Evolutionary conservation across 306 rosid genomes (phyloP).

Genomic region (Lathyrus aphaca): DNA sequence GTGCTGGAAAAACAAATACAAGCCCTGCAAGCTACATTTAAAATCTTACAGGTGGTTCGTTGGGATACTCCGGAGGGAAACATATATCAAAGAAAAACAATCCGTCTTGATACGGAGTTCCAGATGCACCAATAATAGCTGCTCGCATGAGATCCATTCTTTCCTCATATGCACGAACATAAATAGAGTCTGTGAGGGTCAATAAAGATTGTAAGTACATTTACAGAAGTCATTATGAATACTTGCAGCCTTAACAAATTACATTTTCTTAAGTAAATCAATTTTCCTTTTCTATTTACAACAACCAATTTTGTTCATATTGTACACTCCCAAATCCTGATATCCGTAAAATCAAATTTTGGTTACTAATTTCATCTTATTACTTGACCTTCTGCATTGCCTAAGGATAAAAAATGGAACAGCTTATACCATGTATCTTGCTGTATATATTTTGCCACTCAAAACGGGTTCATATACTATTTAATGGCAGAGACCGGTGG

Average conservation of each 20-base stretch:
- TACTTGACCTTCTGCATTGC: neutral
- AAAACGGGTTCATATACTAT: neutral
- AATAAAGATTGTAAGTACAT: slow-evolving; percentile 34
- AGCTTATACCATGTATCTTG: neutral
- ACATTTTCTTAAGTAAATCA: slow-evolving; percentile 14
- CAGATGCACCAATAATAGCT: slow-evolving; percentile 87
- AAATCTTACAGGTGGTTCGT: slow-evolving; percentile 88
- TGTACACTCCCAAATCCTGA: neutral
- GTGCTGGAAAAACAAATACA: slow-evolving; percentile 12
- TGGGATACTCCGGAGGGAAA: slow-evolving; percentile 87
- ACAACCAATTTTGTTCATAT: slow-evolving; percentile 2
- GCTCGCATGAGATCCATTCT: slow-evolving; percentile 92
- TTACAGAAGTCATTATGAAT: slow-evolving; percentile 9
- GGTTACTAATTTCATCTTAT: slow-evolving; percentile 6
- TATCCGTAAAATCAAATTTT: slow-evolving; percentile 10
- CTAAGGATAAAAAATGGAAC: neutral
- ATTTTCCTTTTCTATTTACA: slow-evolving; percentile 5
- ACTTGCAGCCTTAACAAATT: slow-evolving; percentile 2
- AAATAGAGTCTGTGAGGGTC: slow-evolving; percentile 69
- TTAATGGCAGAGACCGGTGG: neutral
- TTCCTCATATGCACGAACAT: slow-evolving; percentile 83
- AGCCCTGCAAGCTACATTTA: slow-evolving; percentile 36
- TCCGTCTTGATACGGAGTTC: slow-evolving; percentile 96
- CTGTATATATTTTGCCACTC: neutral
- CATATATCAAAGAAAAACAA: slow-evolving; percentile 85